These are phyloP conservation scores for Apiosordaria backusii DNA, from an alignment of 495 filamentous ascomycete genomes.

Conservation along the genomic window DNA sequence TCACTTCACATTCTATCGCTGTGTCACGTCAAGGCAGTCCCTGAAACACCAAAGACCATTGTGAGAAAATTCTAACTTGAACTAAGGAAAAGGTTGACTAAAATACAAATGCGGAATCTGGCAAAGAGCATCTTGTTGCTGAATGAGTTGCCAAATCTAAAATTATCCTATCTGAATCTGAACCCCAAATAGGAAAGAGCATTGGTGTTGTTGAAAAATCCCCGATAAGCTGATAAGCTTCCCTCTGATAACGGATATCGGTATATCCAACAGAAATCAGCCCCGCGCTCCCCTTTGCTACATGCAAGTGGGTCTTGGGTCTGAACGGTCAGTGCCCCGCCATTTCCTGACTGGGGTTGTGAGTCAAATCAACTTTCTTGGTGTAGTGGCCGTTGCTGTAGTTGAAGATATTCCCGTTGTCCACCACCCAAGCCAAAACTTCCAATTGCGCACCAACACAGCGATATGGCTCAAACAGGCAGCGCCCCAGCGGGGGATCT, in stretches of 20 bases:
- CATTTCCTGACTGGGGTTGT: conserved; percentile 13
- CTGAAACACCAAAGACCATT: too few species aligned
- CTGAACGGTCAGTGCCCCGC: conserved; percentile 18
- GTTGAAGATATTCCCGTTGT: background rate
- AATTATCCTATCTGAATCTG: background rate
- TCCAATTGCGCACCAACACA: conserved; percentile 5
- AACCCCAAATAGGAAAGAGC: background rate
- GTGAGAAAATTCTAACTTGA: too few species aligned
- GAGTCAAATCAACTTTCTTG: conserved; percentile 21
- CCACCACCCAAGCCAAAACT: background rate
- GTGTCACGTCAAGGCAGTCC: too few species aligned
- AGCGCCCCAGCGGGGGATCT: conserved; percentile 47
- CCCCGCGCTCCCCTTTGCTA: background rate
- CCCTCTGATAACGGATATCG: background rate
- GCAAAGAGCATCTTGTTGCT: background rate
- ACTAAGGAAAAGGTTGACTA: too few species aligned
- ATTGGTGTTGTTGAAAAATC: background rate
- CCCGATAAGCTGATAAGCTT: background rate
- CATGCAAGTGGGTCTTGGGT: background rate
- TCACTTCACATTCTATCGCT: too few species aligned
- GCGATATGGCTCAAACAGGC: conserved; percentile 16
- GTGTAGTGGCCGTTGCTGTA: background rate
- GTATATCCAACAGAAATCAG: background rate
- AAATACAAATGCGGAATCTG: too few species aligned
- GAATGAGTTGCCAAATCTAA: background rate